Percentiles rank a stretch among this genome's conserved stretches.
These are phyloP conservation scores for Candida krabiensis DNA, from an alignment of 805 yeast genomes.

Conservation along the genomic window DNA sequence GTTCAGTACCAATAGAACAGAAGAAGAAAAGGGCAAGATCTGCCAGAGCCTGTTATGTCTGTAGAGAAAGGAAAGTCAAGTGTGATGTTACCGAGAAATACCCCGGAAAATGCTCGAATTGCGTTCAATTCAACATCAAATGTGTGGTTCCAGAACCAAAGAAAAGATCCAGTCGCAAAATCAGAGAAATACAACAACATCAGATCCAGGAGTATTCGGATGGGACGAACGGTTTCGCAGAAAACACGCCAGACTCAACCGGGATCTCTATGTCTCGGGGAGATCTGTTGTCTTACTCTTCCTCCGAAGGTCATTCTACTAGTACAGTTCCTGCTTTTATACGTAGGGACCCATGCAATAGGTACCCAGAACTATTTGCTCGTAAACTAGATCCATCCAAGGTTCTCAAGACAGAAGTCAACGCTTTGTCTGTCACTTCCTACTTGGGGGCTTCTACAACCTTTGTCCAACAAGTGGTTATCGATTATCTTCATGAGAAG, in stretches of 20 bases:
- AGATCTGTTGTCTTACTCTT: not conserved
- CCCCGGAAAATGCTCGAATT: constrained; percentile 60
- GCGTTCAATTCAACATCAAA: constrained; percentile 63
- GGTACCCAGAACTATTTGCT: constrained; percentile 25
- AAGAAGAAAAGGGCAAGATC: constrained; percentile 65
- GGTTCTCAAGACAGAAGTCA: constrained; percentile 18
- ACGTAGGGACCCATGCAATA: constrained; percentile 23
- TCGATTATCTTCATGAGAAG: constrained; percentile 22
- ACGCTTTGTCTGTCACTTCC: constrained; percentile 22
- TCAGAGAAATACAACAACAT: constrained; percentile 17
- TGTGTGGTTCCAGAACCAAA: constrained; percentile 61
- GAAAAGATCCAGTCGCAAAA: constrained; percentile 25
- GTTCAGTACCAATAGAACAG: no score
- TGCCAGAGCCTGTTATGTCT: constrained; percentile 72
- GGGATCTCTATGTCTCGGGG: not conserved
- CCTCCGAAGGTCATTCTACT: not conserved
- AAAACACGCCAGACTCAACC: not conserved
- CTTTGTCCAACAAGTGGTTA: constrained; percentile 30
- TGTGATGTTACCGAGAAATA: constrained; percentile 63
- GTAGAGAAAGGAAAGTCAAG: constrained; percentile 76
- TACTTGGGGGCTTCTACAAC: constrained; percentile 34
- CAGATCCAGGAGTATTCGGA: not conserved
- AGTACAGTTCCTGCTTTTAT: constrained; percentile 19
- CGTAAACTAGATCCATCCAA: constrained; percentile 22
- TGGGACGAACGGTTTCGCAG: not conserved